Evolutionary conservation across 331 rosid genomes (phyloP), one percentile per base, ranked within the genome.

Genomic region (Rhamnella rubrinervis): DNA sequence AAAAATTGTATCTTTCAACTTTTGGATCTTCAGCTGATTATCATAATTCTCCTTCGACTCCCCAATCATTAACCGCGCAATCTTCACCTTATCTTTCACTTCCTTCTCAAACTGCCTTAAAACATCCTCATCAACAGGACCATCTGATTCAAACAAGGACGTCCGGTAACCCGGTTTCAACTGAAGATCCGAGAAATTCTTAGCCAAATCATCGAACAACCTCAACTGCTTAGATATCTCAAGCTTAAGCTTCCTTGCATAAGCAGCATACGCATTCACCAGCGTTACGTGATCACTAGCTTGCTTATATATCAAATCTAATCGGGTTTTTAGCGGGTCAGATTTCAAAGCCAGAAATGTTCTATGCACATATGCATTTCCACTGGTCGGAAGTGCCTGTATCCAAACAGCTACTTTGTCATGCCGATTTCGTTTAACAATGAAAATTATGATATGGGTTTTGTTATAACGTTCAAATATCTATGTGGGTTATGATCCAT

Each of bases 241-340:
- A 75, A 95, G 95, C 91, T 95, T 95, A 64, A 95, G 97, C 92
- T 89, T 95, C 86, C 98, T 91, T 14, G 98, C 98, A 74, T 95
- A 95, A 5, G 95, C 91, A 19, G 96, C 95, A 75, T 95, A 95
- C 2, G 98, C 97, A 87, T 95, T 95, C 70, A 95, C 98, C 49
- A 95, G 85, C 25, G 96, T 85, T 59, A 87, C 76, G 65, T 95
- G 98, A 86, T 95, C 98, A 62, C 81, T 95, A 40, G 97, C 97
- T 82, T 95, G 97, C 79, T 86, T 93, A 64, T 87, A 83, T 72
- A 91, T 89, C 89, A 95, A 95, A 86, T 95, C 95, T 71, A 91
- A 82, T 41, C 96, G 71, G 17, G 96, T 91, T 77, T 87, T 91
- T 63, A 82, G 78, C 3, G 98, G 98, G 67, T 95, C 96, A 63